A percentile compares a stretch with the other conserved stretches of the same genome.
phyloP scores from a whole-genome alignment of 495 filamentous ascomycete species.

The Aeminium ludgeri region DNA sequence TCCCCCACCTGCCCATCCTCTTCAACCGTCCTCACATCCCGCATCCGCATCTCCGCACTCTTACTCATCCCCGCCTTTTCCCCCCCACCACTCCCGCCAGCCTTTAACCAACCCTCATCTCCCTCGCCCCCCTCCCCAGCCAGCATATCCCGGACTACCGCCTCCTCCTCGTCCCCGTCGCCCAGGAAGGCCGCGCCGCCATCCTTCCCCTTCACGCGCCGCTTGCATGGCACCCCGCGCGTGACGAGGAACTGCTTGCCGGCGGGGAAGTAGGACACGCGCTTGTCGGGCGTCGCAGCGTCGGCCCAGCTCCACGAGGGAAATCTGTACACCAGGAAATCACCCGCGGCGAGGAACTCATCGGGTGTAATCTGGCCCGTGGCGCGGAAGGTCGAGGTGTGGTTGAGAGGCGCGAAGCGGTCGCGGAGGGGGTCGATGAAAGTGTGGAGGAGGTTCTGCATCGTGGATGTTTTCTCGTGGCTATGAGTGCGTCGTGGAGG shows the following conservation, averaged over 20 bases:
- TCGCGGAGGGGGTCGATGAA: constrained; percentile 75
- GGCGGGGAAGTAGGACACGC: constrained; percentile 63
- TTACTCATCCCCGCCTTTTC: constrained; percentile 44
- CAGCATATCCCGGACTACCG: constrained; percentile 62
- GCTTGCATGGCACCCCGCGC: constrained; percentile 80
- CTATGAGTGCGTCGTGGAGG: no score
- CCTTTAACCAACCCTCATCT: constrained; percentile 83
- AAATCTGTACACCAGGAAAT: constrained; percentile 98
- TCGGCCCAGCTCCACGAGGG: constrained; percentile 97
- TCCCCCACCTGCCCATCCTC: constrained; percentile 65
- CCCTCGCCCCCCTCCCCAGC: constrained; percentile 36
- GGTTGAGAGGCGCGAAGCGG: constrained; percentile 67
- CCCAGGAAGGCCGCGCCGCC: constrained; percentile 89
- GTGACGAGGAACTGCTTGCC: constrained; percentile 95
- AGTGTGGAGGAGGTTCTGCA: constrained; percentile 51
- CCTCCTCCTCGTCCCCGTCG: constrained; percentile 67
- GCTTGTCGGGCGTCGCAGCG: constrained; percentile 58
- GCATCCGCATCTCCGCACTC: constrained; percentile 52
- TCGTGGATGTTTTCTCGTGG: constrained; percentile 8
- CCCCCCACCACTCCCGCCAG: constrained; percentile 19
- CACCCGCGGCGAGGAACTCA: constrained; percentile 88
- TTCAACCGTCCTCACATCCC: constrained; percentile 74
- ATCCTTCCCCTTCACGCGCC: constrained; percentile 47
- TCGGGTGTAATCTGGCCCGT: constrained; percentile 95
- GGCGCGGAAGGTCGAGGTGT: constrained; percentile 81